A percentile compares a stretch with the other conserved stretches of the same genome.
phyloP scores from a whole-genome alignment of 208 protist species.

The Crithidia fasciculata region DNA sequence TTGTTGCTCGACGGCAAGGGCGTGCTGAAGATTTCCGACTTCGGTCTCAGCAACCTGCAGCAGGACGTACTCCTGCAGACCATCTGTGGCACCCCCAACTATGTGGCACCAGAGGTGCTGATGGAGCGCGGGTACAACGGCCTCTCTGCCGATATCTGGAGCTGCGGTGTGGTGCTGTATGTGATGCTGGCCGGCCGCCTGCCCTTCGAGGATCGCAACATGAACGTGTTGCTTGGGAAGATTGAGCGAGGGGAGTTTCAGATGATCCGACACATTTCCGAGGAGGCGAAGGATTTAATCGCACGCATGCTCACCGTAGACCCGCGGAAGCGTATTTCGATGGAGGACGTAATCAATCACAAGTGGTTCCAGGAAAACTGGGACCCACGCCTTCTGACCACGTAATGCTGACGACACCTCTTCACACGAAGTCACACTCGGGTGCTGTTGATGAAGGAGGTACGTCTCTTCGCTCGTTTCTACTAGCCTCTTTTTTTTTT shows the following conservation, averaged over 20 bases:
- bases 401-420: neutral
- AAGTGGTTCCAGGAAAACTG: constrained; percentile 89
- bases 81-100: constrained; percentile 92
- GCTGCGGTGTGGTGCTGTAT: constrained; percentile 96
- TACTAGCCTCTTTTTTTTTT: constrained; percentile 22
- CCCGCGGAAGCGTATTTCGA: constrained; percentile 81
- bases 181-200: constrained; percentile 94
- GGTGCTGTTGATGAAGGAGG: neutral
- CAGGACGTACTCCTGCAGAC: constrained; percentile 84
- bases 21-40: constrained; percentile 92
- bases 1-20: constrained; percentile 79
- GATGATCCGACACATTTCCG: constrained; percentile 85
- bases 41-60: constrained; percentile 92
- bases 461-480: constrained; percentile 10
- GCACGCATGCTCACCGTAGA: constrained; percentile 85
- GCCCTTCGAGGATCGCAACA: constrained; percentile 93
- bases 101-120: constrained; percentile 95
- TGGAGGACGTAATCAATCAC: constrained; percentile 90
- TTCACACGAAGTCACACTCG: too few relatives aligned
- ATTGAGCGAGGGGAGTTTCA: constrained; percentile 92
- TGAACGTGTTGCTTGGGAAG: constrained; percentile 92
- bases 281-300: constrained; percentile 72
- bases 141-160: constrained; percentile 96
- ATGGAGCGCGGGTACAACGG: constrained; percentile 94
- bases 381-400: constrained; percentile 54